Percentiles rank a stretch among this genome's conserved stretches.
Evolutionary conservation across 1,284 basidiomycete species (phyloP).

Genomic region (Rhodotorula glutinis): DNA sequence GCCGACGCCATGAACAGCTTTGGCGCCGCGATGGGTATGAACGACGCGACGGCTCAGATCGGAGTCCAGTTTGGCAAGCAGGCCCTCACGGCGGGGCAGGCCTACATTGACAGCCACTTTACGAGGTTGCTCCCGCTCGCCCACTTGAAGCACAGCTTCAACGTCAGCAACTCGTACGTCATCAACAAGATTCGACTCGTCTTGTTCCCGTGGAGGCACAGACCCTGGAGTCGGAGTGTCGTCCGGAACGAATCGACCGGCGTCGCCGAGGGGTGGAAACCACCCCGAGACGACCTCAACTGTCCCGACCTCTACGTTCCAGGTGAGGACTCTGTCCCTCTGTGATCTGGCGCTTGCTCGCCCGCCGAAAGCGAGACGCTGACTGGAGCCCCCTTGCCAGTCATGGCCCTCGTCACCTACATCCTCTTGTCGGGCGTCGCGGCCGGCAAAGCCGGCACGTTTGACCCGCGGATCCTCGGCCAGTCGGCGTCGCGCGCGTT

Average conservation of each 20-base stretch:
- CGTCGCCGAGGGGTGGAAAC: conserved; percentile 70
- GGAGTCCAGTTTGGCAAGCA: conserved; percentile 93
- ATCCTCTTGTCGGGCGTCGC: conserved; percentile 78
- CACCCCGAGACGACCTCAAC: conserved; percentile 92
- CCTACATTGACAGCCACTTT: conserved; percentile 93
- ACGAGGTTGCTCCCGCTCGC: conserved; percentile 69
- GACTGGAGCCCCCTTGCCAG: conserved; percentile 50
- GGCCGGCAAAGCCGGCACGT: conserved; percentile 75
- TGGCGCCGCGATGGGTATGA: conserved; percentile 53
- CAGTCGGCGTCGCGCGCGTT: conserved; percentile 78
- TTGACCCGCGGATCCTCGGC: conserved; percentile 87
- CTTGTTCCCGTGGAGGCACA: conserved; percentile 92
- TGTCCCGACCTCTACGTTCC: conserved; percentile 96
- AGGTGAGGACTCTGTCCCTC: conserved; percentile 54
- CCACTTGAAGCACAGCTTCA: conserved; percentile 87
- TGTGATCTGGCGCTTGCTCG: not conserved
- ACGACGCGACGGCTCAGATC: conserved; percentile 91
- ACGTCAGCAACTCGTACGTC: conserved; percentile 95
- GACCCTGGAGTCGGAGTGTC: conserved; percentile 43
- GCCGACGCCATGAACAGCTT: conserved; percentile 1
- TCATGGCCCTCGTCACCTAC: conserved; percentile 95
- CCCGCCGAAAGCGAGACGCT: no score
- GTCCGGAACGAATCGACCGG: conserved; percentile 49
- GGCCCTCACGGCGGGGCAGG: conserved; percentile 88
- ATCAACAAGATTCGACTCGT: conserved; percentile 83